Base-by-base conservation (phyloP, 176 grass and related monocot species). In the Eleusine coracana region DNA sequence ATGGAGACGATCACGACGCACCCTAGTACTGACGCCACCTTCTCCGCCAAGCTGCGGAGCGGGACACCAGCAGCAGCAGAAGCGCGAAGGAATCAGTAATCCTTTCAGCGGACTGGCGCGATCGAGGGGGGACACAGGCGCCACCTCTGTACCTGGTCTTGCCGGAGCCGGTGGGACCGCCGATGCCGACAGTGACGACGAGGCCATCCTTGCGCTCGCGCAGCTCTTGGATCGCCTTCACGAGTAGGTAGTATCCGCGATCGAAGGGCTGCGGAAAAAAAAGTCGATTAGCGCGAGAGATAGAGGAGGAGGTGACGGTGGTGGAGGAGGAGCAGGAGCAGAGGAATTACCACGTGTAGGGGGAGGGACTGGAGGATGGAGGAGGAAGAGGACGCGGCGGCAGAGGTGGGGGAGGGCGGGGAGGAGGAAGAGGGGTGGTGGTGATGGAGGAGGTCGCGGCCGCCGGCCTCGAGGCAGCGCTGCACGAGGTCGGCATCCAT, bases 321-420 rank as follows among this genome's bases (percentile, higher is more conserved):
- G 49, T 3, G 14, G 77, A 18, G 39, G 50, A 73, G 58, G 28
- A 27, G 41, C 1, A 44, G 38, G 79, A 58, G 37, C 28, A 73
- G 23, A 70, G 63, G 48, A 70, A 15, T 89, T 95, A 98, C 96
- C 86, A 98, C 91, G 61, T 95, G 96, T 46, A 95, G 90, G 31
- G 96, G 96, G 66, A 95, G 96, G 55, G 96, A 95, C 76, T 98
- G 92, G 71, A 98, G 96, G 79, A 98, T 98, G 82, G 96, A 97
- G 31, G 90, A 95, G 60, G 88, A 79, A 17, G 96, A 97, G 23
- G 92, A 91, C 37, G 88, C 75, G 17, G 90, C 15, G 44, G 90
- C 25, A 2, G 88, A 42, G 25, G 92, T 16, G 20, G 88, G 3
- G 23, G 96, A 29, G 37, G 92, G 46, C 2, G 96, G 55, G 28